phyloP scores from a whole-genome alignment of 495 filamentous ascomycete species.

The Opeltia flavorubescens region DNA sequence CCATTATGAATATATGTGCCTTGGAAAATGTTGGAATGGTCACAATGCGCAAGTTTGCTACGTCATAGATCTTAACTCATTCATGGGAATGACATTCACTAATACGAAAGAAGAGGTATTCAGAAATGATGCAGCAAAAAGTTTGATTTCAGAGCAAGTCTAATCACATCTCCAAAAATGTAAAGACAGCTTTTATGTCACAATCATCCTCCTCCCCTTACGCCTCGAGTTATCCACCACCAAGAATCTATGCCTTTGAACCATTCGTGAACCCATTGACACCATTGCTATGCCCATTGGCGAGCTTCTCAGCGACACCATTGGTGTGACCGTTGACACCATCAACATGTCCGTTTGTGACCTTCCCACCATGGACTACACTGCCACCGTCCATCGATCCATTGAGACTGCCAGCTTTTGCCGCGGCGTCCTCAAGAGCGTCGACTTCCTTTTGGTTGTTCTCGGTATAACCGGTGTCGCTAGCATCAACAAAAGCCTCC shows the following conservation, averaged over 20 bases:
- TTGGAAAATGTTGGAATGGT: too few relatives aligned
- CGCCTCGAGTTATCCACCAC: not conserved
- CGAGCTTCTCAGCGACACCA: slow-evolving; percentile 11
- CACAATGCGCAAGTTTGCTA: too few relatives aligned
- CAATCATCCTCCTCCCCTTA: not conserved
- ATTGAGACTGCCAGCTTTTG: slow-evolving; percentile 22
- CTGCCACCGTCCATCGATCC: slow-evolving; percentile 14
- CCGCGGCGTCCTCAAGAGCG: slow-evolving; percentile 18
- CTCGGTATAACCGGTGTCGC: slow-evolving; percentile 43
- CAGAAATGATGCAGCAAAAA: not conserved
- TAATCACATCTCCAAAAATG: not conserved
- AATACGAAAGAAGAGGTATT: too few relatives aligned
- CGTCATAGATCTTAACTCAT: too few relatives aligned
- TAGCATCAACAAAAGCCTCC: slow-evolving; percentile 46
- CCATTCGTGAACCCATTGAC: slow-evolving; percentile 17
- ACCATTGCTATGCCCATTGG: slow-evolving; percentile 17
- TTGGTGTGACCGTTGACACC: slow-evolving; percentile 7
- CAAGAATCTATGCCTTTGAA: slow-evolving; percentile 10
- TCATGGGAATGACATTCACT: too few relatives aligned
- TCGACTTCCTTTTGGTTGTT: slow-evolving; percentile 26
- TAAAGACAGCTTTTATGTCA: not conserved
- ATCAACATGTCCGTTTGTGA: slow-evolving; percentile 15
- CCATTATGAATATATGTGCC: too few relatives aligned
- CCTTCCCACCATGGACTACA: slow-evolving; percentile 3
- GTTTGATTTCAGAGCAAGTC: not conserved